A percentile compares a stretch with the other conserved stretches of the same genome.
These are phyloP conservation scores for Sarcocystis neurona DNA, from an alignment of 169 alveolate species.

Conservation along the genomic window DNA sequence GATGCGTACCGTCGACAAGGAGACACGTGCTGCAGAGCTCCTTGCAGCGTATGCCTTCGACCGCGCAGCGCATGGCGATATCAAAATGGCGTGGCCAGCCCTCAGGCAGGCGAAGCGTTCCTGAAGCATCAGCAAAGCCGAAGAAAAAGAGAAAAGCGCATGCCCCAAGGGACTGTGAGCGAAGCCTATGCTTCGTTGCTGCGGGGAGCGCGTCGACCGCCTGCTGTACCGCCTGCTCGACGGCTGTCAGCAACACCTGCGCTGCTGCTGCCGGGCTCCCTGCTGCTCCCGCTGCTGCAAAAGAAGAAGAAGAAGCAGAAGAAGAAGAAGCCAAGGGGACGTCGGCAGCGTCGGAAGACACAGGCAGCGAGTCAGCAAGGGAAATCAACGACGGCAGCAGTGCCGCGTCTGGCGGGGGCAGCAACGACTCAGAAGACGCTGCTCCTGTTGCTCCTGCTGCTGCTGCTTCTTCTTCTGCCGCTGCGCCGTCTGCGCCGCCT, in stretches of 20 bases:
- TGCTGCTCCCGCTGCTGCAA: background rate
- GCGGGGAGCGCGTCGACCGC: background rate
- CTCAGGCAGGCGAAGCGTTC: constrained; percentile 68
- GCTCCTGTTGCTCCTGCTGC: too few species aligned
- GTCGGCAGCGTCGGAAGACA: too few species aligned
- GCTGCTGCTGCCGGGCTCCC: background rate
- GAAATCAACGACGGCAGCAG: too few species aligned
- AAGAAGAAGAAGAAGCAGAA: too few species aligned
- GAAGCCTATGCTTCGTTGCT: background rate
- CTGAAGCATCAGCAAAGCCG: constrained; percentile 66
- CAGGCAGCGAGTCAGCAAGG: too few species aligned
- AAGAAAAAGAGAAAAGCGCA: constrained; percentile 67
- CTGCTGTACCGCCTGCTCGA: background rate
- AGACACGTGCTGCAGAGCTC: constrained; percentile 36
- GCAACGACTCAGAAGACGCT: too few species aligned
- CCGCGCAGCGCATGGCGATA: constrained; percentile 50
- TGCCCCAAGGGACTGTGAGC: constrained; percentile 47
- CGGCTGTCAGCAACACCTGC: background rate
- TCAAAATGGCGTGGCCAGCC: constrained; percentile 74
- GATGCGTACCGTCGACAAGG: constrained; percentile 40
- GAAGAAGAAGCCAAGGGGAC: too few species aligned
- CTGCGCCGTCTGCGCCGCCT: background rate
- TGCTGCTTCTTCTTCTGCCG: too few species aligned
- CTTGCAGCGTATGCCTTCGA: constrained; percentile 1
- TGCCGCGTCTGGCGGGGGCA: too few species aligned